A percentile compares a stretch with the other conserved stretches of the same genome.
These are phyloP conservation scores for Rhodotorula sp. DNA, from an alignment of 1,284 basidiomycete species.

Conservation along the genomic window DNA sequence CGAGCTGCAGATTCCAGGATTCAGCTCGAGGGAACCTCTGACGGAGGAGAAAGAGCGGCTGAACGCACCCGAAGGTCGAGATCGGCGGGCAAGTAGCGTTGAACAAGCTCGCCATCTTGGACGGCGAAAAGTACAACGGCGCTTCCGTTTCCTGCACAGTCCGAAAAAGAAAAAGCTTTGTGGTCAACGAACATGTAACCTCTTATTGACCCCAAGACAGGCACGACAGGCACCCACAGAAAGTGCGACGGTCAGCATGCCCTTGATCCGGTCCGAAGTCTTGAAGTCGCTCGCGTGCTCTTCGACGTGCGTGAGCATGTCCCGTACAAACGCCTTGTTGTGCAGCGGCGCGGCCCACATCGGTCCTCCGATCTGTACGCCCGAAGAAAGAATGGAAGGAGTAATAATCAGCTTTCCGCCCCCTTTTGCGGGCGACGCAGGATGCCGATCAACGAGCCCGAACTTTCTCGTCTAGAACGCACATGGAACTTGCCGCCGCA, in stretches of 20 bases:
- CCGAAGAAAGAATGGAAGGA: neutral
- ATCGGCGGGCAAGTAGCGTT: constrained; percentile 76
- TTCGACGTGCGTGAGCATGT: constrained; percentile 69
- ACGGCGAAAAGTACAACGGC: constrained; percentile 90
- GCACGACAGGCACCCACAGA: constrained; percentile 61
- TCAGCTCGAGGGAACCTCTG: neutral
- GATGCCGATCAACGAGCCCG: neutral
- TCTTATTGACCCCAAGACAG: too few relatives aligned
- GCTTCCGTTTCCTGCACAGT: constrained; percentile 65
- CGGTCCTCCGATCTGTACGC: constrained; percentile 72
- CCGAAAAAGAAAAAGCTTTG: neutral
- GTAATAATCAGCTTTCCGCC: neutral
- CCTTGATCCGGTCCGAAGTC: constrained; percentile 81
- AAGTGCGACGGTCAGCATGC: constrained; percentile 87
- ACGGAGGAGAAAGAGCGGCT: too few relatives aligned
- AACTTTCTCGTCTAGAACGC: too few relatives aligned
- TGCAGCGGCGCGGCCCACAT: constrained; percentile 95
- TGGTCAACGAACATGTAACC: too few relatives aligned
- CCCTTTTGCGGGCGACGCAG: neutral
- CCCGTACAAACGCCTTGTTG: constrained; percentile 67
- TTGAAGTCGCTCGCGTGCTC: constrained; percentile 61
- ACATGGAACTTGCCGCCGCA: constrained; percentile 76
- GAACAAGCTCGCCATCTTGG: constrained; percentile 75
- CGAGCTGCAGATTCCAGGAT: constrained; percentile 56
- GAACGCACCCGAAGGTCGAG: constrained; percentile 67